Conservation (phyloP, 179 eudicot genomes). For the Beta lomatogona region DNA sequence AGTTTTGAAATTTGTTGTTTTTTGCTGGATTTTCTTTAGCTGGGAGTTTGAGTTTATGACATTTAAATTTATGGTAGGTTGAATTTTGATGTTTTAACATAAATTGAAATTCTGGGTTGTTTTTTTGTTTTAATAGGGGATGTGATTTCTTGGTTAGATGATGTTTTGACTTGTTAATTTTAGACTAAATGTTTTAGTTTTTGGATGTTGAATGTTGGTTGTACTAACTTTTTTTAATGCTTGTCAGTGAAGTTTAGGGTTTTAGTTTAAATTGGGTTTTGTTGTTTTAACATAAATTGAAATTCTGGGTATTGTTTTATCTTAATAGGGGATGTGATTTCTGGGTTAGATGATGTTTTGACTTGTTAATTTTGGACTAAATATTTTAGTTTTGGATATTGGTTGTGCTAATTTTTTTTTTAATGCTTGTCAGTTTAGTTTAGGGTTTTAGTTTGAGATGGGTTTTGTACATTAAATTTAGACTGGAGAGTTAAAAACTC, state of each 20-base stretch:
- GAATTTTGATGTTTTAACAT: neutral
- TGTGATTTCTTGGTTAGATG: neutral
- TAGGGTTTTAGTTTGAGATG: constrained; percentile 7
- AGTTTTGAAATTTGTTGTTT: neutral
- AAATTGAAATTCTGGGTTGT: constrained; percentile 5
- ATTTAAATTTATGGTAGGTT: neutral
- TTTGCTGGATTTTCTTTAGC: neutral
- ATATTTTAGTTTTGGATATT: neutral
- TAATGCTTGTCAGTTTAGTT: neutral
- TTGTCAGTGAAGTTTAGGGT: neutral
- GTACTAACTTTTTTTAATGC: neutral
- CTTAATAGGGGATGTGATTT: neutral
- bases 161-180: neutral
- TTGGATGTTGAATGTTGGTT: neutral
- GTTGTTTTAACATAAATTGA: neutral
- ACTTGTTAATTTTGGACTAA: neutral
- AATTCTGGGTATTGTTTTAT: constrained; percentile 8
- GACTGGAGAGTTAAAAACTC: neutral
- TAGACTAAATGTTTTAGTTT: neutral
- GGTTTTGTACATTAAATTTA: neutral
- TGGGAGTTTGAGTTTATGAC: neutral
- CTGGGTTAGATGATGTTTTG: neutral
- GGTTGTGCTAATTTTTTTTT: neutral
- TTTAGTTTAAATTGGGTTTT: neutral
- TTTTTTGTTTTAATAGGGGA: neutral